Base-by-base conservation (phyloP, 1,284 basidiomycete genomes). In the Sporisorium exsertum region DNA sequence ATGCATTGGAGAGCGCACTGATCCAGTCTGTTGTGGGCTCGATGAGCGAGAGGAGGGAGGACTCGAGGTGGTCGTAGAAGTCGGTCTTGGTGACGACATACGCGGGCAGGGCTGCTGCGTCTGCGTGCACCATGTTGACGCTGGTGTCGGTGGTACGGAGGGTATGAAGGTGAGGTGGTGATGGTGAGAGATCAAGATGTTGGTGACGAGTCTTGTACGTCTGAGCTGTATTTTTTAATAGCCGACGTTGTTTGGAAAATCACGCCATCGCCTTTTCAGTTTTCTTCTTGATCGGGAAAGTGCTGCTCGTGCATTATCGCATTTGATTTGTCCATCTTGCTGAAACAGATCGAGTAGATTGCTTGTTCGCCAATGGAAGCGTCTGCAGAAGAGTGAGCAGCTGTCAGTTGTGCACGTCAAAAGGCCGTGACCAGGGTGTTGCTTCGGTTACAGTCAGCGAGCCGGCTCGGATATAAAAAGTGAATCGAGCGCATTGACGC, bases 101-200 rank as follows among this genome's bases (percentile, higher is more conserved):
- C 33, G 65, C 43, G 91, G 94, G 93, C 90, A 93, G 74, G 90
- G 93, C 72, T 91, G 95, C 80, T 92, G 94, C 81, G 50, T 85
- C 84, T 27, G 84, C 84, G 71, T 79, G 32, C 43, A 27, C 37
- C 37, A 40, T 40, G 5, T 40, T n/a, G 37, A n/a, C 18, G 33
- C 6, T 35, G 12, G 33, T 35, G 33, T 12, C 9, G 13, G 37
- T 40, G 16, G n/a, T 16, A n/a, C 4, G 37, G 37, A 18, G 37
- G 18, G 18, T 35, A 13, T 8, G 35, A 8, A 18, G 37, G 37
- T 40, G 37, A 35, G 35, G 35, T 8, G 35, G 35, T 35, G 35
- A 35, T 35, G 35, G 35, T 35, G 8, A 35, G 35, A 9, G 35
- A 8, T 7, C 7, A 35, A 35, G 8, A 15, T 32, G 29, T 10